Conservation (phyloP, 495 filamentous ascomycete species). For the Tuber magnatum region DNA sequence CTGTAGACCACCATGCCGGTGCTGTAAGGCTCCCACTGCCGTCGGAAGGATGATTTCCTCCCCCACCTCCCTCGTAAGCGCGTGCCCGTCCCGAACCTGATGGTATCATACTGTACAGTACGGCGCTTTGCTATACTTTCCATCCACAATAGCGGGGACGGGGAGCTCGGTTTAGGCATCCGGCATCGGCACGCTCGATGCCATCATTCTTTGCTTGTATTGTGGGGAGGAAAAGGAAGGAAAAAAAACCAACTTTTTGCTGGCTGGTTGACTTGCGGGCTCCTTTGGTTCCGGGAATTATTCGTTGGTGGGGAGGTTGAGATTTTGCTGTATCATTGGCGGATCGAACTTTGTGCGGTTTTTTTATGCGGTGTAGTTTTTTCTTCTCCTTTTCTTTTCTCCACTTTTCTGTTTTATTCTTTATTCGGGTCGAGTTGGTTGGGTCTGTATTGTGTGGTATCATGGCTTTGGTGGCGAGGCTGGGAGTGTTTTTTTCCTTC, state of each 20-base stretch:
- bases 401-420: no score
- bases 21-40: not conserved
- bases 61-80: not conserved
- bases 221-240: no score
- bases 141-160: not conserved
- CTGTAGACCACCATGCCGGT: no score
- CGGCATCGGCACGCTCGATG: not conserved
- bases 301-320: not conserved
- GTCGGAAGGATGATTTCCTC: not conserved
- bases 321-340: conserved; percentile 1
- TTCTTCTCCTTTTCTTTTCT: not conserved
- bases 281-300: not conserved
- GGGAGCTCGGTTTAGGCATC: conserved; percentile 2
- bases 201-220: no score
- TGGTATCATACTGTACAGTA: not conserved
- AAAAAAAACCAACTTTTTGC: no score
- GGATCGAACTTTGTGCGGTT: not conserved
- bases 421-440: no score
- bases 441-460: no score
- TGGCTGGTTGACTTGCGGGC: no score
- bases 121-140: no score
- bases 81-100: not conserved
- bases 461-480: no score
- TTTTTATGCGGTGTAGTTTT: not conserved
- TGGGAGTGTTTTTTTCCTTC: no score